phyloP scores from a whole-genome alignment of 768 basidiomycete species.

The Nidularia sp. region DNA sequence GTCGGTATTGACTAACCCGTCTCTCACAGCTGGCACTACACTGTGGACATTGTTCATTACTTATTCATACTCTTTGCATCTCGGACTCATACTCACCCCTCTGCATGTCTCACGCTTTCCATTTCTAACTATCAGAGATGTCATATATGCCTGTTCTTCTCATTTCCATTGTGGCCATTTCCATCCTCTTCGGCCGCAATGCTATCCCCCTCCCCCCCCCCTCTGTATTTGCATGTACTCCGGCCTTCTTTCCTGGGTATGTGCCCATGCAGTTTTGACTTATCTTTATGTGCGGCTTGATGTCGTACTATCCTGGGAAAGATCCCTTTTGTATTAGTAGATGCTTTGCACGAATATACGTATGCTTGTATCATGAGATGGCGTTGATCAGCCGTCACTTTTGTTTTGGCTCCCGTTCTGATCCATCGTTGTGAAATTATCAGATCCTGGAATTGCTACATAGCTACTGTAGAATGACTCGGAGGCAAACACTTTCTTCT shows the following conservation, averaged over 20 bases:
- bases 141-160: not conserved
- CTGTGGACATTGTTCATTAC: conserved; percentile 16
- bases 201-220: conserved; percentile 9
- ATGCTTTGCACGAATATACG: conserved; percentile 1
- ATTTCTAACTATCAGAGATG: too few relatives aligned
- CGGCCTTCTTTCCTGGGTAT: not conserved
- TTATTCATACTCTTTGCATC: conserved; percentile 12
- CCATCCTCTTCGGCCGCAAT: conserved; percentile 6
- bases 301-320: not conserved
- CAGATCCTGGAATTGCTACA: too few relatives aligned
- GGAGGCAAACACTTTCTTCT: too few relatives aligned
- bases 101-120: conserved; percentile 4
- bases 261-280: conserved; percentile 2
- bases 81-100: conserved; percentile 14
- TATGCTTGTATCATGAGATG: not conserved
- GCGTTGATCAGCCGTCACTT: too few relatives aligned
- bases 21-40: conserved; percentile 2
- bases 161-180: not conserved
- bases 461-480: too few relatives aligned
- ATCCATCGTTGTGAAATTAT: too few relatives aligned
- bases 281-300: conserved; percentile 4
- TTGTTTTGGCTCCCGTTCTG: too few relatives aligned
- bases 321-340: conserved; percentile 23
- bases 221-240: conserved; percentile 8
- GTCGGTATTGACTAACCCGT: not conserved